Conservation (phyloP, 805 yeast genomes). For the Blastobotrys robertii region DNA sequence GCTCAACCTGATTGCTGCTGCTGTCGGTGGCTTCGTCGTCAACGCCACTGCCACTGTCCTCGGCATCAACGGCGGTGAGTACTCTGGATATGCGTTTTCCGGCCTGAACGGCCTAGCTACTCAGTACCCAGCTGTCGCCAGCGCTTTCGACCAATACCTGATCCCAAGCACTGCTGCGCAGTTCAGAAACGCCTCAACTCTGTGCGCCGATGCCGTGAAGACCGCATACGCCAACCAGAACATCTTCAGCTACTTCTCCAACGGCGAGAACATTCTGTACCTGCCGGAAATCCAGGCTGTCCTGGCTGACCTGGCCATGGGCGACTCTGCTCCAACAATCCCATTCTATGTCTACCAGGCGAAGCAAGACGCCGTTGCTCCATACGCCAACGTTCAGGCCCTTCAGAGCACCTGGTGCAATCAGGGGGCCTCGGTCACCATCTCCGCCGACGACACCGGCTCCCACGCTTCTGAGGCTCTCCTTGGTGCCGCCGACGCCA, state of each 20-base stretch:
- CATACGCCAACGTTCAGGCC: conserved; percentile 12
- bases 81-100: conserved; percentile 18
- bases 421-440: too few species aligned
- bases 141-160: conserved; percentile 5
- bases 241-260: conserved; percentile 13
- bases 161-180: conserved; percentile 1
- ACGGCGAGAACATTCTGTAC: conserved; percentile 14
- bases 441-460: background rate
- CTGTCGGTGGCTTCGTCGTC: conserved; percentile 22
- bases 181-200: conserved; percentile 6
- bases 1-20: conserved; percentile 18
- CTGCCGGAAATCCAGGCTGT: conserved; percentile 7
- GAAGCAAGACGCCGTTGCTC: conserved; percentile 16
- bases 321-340: conserved; percentile 11
- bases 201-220: conserved; percentile 13
- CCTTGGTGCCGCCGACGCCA: conserved; percentile 2
- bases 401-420: background rate
- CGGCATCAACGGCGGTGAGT: conserved; percentile 11
- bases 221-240: conserved; percentile 10
- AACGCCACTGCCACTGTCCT: conserved; percentile 15
- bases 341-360: conserved; percentile 21
- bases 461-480: conserved; percentile 1
- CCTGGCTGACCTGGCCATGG: conserved; percentile 13
- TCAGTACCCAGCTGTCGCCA: conserved; percentile 15
- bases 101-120: conserved; percentile 18